Base-by-base conservation (phyloP, 2,329 filamentous ascomycete species). In the Alternaria triticina region DNA sequence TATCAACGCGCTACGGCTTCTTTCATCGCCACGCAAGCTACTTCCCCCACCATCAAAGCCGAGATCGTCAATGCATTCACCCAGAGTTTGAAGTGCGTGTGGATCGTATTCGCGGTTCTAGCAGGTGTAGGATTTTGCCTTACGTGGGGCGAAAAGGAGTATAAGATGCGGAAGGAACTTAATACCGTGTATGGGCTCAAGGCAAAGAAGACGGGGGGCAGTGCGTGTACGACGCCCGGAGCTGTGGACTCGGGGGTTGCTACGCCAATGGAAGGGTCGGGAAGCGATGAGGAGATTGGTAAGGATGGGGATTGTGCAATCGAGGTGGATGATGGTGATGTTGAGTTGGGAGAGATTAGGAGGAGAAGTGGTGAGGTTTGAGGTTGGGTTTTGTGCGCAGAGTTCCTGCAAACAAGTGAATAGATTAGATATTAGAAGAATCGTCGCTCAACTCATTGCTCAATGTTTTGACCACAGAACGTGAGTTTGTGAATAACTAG, bases 121-220 rank as follows among this genome's bases (percentile, higher is more conserved):
- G 70, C 75, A 0, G 76, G 60, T 0, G 23, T 80, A 6, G 75
- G 73, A 1, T 80, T 83, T 22, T 27, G 77, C 4, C 30, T 80
- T 15, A 74, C 72, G 1, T 79, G 78, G 17, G 66, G 76, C 2
- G 78, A 80, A 64, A 77, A 77, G 54, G 72, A 81, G 61, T 63
- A 82, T 13, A 73, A 77, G 65, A 69, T 83, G 67, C 69, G 80
- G 44, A 77, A 74, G 12, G 74, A 79, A 17, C 66, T 83, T 40
- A 76, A 82, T 49, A 83, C 80, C 0, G 74, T 78, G 15, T 83
- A 77, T 68, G 81, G 82, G 1, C 65, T 83, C 4, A 77, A 80
- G 62, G 59, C 62, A 10, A 54, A 59, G 20, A 70, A 71, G 55
- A 22, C 17, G 20, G 30, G 22, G 1, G 46, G 30, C 3, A 22